These are phyloP conservation scores for Botrytis tulipae DNA, from an alignment of 2,329 filamentous ascomycete genomes.

Conservation along the genomic window DNA sequence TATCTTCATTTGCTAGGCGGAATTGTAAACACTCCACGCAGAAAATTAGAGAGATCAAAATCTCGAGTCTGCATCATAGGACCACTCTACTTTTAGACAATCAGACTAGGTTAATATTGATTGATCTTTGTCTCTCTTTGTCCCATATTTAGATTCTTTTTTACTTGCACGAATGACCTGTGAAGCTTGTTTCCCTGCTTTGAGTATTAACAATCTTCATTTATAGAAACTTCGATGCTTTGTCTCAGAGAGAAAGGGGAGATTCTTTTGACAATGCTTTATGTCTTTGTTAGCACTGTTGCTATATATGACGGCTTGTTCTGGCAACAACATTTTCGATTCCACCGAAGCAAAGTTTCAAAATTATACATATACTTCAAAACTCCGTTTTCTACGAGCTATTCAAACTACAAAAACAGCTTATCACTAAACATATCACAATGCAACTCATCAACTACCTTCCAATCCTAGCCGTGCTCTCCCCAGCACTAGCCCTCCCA, in stretches of 20 bases:
- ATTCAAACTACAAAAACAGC: not conserved
- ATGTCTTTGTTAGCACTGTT: not conserved
- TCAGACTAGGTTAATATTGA: too few species aligned
- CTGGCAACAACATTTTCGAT: not conserved
- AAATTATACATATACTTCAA: not conserved
- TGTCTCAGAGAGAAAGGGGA: not conserved
- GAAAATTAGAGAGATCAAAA: not conserved
- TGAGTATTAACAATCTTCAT: not conserved
- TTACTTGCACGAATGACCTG: not conserved
- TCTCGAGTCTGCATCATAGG: not conserved
- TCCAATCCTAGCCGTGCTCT: not conserved
- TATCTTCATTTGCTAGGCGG: not conserved
- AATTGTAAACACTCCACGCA: not conserved
- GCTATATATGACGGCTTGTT: not conserved
- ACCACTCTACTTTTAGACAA: not conserved
- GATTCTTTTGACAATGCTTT: not conserved
- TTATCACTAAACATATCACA: not conserved
- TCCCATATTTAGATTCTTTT: not conserved
- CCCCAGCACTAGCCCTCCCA: not conserved
- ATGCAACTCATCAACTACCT: constrained; percentile 18
- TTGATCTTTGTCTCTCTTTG: not conserved
- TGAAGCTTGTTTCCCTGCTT: not conserved
- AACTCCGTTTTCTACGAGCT: not conserved
- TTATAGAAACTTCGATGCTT: constrained; percentile 1
- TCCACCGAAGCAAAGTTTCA: not conserved